A percentile compares a stretch with the other conserved stretches of the same genome.
Conservation (phyloP, 441 rosid species). For the Gossypium laxum region DNA sequence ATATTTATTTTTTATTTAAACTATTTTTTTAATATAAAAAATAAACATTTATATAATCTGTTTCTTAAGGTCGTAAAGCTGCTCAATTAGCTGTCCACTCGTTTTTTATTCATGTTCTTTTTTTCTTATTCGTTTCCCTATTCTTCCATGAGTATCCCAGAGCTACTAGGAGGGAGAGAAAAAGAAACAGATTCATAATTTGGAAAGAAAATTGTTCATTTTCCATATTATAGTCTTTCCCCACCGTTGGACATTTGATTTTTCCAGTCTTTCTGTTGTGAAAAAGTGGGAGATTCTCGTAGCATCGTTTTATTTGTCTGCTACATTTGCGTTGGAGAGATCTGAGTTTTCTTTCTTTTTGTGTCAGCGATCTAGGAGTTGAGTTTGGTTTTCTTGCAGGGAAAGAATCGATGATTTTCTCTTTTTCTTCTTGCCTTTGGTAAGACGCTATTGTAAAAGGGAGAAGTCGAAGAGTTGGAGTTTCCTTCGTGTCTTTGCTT, state of each 20-base stretch:
- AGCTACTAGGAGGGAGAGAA: conserved; percentile 24
- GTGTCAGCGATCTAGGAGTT: conserved; percentile 10
- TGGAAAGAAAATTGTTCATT: not conserved
- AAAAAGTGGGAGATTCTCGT: not conserved
- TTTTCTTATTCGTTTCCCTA: not conserved
- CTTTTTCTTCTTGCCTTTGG: conserved; percentile 5
- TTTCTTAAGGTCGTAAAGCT: conserved; percentile 27
- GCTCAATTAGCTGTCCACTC: conserved; percentile 67
- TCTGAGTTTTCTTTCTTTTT: not conserved
- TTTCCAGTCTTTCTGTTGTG: conserved; percentile 14
- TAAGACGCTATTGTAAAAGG: conserved; percentile 21
- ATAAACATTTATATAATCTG: not conserved
- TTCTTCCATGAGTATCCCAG: conserved; percentile 41
- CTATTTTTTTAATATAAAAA: not conserved
- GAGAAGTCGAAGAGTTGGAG: conserved; percentile 7
- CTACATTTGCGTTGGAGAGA: conserved; percentile 17
- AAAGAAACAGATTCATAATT: conserved; percentile 20
- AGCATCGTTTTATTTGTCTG: not conserved
- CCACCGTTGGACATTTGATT: conserved; percentile 19
- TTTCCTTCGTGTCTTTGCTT: conserved; percentile 14
- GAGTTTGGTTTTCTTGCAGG: conserved; percentile 22
- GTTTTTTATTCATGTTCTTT: conserved; percentile 27
- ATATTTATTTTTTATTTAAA: not conserved
- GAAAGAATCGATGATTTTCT: conserved; percentile 18
- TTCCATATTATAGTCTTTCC: conserved; percentile 18